A percentile compares a stretch with the other conserved stretches of the same genome.
Evolutionary conservation across 352 stramenopile species (phyloP).

Genomic region (Pythium myriotylum): DNA sequence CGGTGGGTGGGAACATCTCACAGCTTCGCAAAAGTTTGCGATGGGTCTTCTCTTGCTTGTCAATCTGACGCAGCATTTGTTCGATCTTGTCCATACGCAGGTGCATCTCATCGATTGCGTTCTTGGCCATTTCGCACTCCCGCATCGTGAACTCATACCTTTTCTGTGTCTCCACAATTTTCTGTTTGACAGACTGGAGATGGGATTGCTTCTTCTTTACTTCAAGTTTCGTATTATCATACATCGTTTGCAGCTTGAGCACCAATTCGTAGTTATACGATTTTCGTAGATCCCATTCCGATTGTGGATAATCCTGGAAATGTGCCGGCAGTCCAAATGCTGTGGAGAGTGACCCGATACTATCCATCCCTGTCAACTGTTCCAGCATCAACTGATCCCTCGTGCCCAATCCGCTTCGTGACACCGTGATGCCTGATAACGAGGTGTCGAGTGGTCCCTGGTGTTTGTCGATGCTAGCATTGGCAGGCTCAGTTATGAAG

Average conservation of each 20-base stretch:
- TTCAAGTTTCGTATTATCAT: conserved; percentile 66
- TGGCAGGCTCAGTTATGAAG: conserved; percentile 29
- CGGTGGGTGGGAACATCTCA: conserved; percentile 61
- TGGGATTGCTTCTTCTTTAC: conserved; percentile 64
- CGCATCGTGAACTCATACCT: conserved; percentile 71
- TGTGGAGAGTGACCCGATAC: conserved; percentile 30
- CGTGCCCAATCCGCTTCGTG: background rate
- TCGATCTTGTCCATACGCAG: conserved; percentile 71
- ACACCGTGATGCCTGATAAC: background rate
- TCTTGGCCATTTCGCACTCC: conserved; percentile 79
- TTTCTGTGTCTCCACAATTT: conserved; percentile 61
- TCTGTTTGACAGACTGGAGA: conserved; percentile 55
- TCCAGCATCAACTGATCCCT: conserved; percentile 25
- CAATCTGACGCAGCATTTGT: conserved; percentile 56
- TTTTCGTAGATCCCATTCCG: conserved; percentile 74
- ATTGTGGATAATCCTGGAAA: conserved; percentile 80
- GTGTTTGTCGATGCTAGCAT: conserved; percentile 9
- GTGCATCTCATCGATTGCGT: conserved; percentile 76
- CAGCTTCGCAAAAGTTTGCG: conserved; percentile 67
- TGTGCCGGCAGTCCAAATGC: conserved; percentile 69
- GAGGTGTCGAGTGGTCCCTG: background rate
- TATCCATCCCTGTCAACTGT: conserved; percentile 32
- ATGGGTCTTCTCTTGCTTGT: conserved; percentile 74
- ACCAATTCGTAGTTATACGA: conserved; percentile 82
- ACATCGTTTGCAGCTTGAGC: conserved; percentile 75